Evolutionary conservation across 2,329 filamentous ascomycete genomes (phyloP), one percentile per base, ranked within the genome.

Genomic region (Apiospora aurea): DNA sequence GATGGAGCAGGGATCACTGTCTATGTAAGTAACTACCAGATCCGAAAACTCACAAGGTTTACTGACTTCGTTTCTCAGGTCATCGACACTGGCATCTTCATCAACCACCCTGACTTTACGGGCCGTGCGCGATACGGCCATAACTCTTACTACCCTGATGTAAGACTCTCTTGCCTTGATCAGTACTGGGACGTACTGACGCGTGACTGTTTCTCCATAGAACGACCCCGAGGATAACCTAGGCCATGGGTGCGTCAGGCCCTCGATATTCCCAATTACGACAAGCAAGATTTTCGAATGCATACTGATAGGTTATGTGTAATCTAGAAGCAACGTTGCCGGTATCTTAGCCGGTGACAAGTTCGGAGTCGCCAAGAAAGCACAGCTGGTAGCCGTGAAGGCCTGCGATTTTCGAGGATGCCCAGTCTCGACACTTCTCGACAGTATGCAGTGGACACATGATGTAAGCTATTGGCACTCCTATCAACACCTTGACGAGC

Each of bases 71-170:
- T 13, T 13, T 2, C n/a, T 18, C 5, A 87, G 73, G 78, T 87
- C 53, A 81, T 87, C 51, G 86, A 87, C 74, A 85, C 85, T 4
- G 85, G 85, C 8, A 83, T 85, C 71, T 79, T 79, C 43, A 70
- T 78, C n/a, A 77, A 77, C 11, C 84, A 85, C 74, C 76, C 77
- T 4, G 83, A 81, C 72, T 83, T 81, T 71, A 75, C 75, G 41
- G 76, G 76, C 3, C 77, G 77, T n/a, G 77, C 77, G 26, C 53
- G 53, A 21, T 61, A 61, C 16, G 53, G 53, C 3, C 53, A 61
- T 24, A 61, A 61, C 26, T 38, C 26, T 0, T 18, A 21, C 16
- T 61, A 10, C 5, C 53, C 53, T 8, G 26, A 61, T 61, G 53
- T 57, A 29, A 34, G 51, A 21, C 7, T n/a, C 18, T 0, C 7